Percentiles rank a stretch among this genome's conserved stretches.
These are phyloP conservation scores for Sclerospora graminicola DNA, from an alignment of 352 stramenopile genomes.

Conservation along the genomic window DNA sequence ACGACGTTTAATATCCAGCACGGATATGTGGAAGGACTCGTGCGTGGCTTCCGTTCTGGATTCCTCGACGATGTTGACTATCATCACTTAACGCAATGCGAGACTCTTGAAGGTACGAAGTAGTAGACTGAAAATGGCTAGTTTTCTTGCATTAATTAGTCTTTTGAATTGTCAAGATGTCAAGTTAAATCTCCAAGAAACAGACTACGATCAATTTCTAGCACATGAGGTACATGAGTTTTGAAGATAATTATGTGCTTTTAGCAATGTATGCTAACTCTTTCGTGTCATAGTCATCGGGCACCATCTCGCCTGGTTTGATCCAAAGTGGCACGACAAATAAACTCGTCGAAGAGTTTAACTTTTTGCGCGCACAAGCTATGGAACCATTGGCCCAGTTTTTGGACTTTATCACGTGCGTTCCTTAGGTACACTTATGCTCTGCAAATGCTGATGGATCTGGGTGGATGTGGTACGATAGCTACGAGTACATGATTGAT, in stretches of 20 bases:
- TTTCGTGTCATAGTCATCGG: constrained; percentile 52
- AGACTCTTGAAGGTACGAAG: constrained; percentile 76
- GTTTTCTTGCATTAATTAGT: constrained; percentile 1
- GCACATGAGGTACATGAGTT: constrained; percentile 77
- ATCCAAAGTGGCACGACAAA: constrained; percentile 84
- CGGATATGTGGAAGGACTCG: constrained; percentile 94
- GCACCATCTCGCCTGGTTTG: constrained; percentile 49
- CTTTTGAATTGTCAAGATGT: constrained; percentile 37
- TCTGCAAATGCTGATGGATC: not conserved
- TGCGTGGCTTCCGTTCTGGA: constrained; percentile 92
- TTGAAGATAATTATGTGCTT: not conserved
- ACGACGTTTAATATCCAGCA: constrained; percentile 97
- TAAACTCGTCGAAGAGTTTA: constrained; percentile 92
- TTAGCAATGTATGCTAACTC: constrained; percentile 4
- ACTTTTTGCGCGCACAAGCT: constrained; percentile 94
- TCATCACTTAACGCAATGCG: constrained; percentile 85
- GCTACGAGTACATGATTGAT: constrained; percentile 99
- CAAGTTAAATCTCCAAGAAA: constrained; percentile 96
- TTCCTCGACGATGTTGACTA: constrained; percentile 87
- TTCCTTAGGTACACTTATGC: not conserved
- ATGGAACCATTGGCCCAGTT: constrained; percentile 94
- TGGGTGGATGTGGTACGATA: constrained; percentile 13
- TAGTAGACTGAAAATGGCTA: not conserved
- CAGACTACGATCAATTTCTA: constrained; percentile 96
- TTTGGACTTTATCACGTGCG: constrained; percentile 97